Conservation (phyloP, 2,329 filamentous ascomycete species). For the Talaromyces sp. region DNA sequence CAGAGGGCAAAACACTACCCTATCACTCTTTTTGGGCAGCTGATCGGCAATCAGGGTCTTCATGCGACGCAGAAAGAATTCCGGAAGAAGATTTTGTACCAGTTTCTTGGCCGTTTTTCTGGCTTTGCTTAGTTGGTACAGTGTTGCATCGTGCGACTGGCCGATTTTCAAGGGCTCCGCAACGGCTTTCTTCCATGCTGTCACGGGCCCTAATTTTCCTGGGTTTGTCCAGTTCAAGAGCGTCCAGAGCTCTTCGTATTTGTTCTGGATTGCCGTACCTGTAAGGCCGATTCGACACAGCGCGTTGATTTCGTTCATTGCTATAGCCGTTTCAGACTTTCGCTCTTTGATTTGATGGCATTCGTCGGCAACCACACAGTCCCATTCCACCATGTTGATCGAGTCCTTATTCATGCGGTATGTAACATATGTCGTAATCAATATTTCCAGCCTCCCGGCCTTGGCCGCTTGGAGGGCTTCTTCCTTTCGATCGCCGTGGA, state of each 20-base stretch:
- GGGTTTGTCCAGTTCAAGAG: slow-evolving; percentile 95
- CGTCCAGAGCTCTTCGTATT: slow-evolving; percentile 95
- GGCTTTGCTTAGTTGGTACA: slow-evolving; percentile 74
- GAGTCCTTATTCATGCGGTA: slow-evolving; percentile 71
- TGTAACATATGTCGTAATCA: slow-evolving; percentile 91
- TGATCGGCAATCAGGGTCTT: slow-evolving; percentile 90
- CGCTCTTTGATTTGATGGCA: slow-evolving; percentile 85
- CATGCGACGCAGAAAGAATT: slow-evolving; percentile 87
- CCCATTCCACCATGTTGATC: slow-evolving; percentile 86
- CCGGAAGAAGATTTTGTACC: slow-evolving; percentile 79
- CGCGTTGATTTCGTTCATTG: slow-evolving; percentile 86
- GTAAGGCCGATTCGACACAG: slow-evolving; percentile 90
- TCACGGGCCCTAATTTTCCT: slow-evolving; percentile 61
- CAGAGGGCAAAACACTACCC: slow-evolving; percentile 90
- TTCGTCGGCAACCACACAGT: slow-evolving; percentile 90
- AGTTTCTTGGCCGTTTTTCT: slow-evolving; percentile 79
- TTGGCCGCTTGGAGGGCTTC: slow-evolving; percentile 67
- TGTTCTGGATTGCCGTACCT: slow-evolving; percentile 95
- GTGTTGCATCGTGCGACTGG: slow-evolving; percentile 87
- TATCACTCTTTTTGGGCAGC: slow-evolving; percentile 88
- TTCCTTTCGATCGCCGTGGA: slow-evolving; percentile 69
- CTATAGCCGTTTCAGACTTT: slow-evolving; percentile 69
- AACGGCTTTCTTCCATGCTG: slow-evolving; percentile 75
- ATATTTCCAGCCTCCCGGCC: slow-evolving; percentile 75
- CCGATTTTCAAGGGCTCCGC: slow-evolving; percentile 76